Percentiles rank a stretch among this genome's conserved stretches.
These are phyloP conservation scores for Kluyveromyces sp. DNA, from an alignment of 1,139 yeast genomes.

Conservation along the genomic window DNA sequence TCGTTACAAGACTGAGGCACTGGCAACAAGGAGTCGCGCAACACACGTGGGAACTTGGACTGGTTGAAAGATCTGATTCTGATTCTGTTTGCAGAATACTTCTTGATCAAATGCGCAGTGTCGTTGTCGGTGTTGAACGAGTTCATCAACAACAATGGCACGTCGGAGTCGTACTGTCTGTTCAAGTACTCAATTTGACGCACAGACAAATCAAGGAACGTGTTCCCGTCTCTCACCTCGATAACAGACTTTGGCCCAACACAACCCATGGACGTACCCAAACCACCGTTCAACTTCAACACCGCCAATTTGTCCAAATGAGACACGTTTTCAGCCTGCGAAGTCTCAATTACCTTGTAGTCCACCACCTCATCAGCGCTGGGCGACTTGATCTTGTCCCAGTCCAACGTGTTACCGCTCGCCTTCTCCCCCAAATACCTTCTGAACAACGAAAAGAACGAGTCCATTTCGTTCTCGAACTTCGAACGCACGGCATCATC, in stretches of 20 bases:
- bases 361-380: constrained; percentile 79
- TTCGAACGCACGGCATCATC: constrained; percentile 44
- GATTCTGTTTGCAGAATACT: constrained; percentile 94
- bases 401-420: constrained; percentile 66
- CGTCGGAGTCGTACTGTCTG: constrained; percentile 85
- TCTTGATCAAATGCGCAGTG: constrained; percentile 90
- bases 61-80: constrained; percentile 95
- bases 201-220: constrained; percentile 88
- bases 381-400: constrained; percentile 96
- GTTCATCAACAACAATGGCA: constrained; percentile 94
- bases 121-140: constrained; percentile 96
- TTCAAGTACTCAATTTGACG: constrained; percentile 95
- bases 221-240: constrained; percentile 97
- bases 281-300: constrained; percentile 91
- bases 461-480: constrained; percentile 91
- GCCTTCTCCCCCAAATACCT: constrained; percentile 89
- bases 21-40: constrained; percentile 88
- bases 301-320: constrained; percentile 85
- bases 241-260: constrained; percentile 98
- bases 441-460: constrained; percentile 87
- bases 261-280: constrained; percentile 99
- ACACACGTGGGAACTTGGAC: constrained; percentile 92
- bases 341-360: constrained; percentile 43
- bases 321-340: constrained; percentile 29
- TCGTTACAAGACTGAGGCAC: constrained; percentile 78